Evolutionary conservation across 805 yeast genomes (phyloP), one percentile per base, ranked within the genome.

Genomic region (Saturnispora quitensis): DNA sequence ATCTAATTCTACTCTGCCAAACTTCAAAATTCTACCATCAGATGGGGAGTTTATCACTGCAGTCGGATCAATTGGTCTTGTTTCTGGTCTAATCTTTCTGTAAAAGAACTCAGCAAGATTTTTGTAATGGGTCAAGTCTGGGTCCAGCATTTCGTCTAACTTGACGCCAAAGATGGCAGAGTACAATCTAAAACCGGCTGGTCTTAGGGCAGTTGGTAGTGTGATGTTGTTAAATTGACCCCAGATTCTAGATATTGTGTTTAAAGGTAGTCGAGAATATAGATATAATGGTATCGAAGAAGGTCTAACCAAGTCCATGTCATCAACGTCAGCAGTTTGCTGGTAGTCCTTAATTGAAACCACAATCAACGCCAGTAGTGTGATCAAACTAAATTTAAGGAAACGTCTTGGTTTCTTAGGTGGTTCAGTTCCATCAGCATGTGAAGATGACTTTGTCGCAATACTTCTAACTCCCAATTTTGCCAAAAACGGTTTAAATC

Each of bases 101-200:
- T 88, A 93, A 68, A 93, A 93, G 60, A 93, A 93, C 60, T 93
- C 97, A 10, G 91, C 84, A 52, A 93, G 75, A 65, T 93, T 93
- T 44, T 75, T 75, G 70, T 84, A 93, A 48, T 84, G 74, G 22
- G 74, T 72, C 58, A 93, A 75, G 62, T 89, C 87, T 2, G 86
- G 85, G 59, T 89, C 95, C 43, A 77, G 83, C 77, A 91, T 86
- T 67, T 93, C 99, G 54, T 84, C 86, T 47, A 93, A 69, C 61
- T 93, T 85, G 6, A 84, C 99, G 9, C 96, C 96, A 67, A 93
- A 93, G 27, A 86, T 53, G 48, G 75, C 72, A 2, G 96, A 78
- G 65, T 93, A 93, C 50, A 90, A 73, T 62, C 73, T 77, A 69
- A 75, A 93, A 7, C 96, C 82, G 20, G 95, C 93, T 10, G 76